Base-by-base conservation (phyloP, 352 stramenopile genomes). In the Globisporangium radiosum region DNA sequence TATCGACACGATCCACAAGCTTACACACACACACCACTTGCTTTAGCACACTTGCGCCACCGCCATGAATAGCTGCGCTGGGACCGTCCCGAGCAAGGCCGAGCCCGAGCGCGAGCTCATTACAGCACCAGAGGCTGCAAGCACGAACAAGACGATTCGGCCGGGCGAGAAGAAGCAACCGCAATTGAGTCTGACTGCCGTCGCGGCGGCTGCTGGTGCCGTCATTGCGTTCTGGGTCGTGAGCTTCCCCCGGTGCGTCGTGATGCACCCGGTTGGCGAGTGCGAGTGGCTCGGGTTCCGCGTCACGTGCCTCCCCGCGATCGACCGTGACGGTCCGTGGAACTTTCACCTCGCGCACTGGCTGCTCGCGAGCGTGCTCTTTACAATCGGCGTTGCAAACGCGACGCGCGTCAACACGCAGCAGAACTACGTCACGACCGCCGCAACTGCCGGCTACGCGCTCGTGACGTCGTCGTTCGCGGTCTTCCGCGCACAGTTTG, bases 171-270 rank as follows among this genome's bases (percentile, higher is more conserved):
- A 57, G 40, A 47, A 19, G 33, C 33, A 57, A 9, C 57, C 57
- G 17, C 57, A 62, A 40, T 49, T 62, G 19, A 53, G 47, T 40
- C 10, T 62, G 25, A 11, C 39, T 9, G 13, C 49, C 5, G 52
- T 40, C 4, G 57, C 49, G 2, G 57, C 47, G 5, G 42, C 45
- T n/a, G 57, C 57, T n/a, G 50, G 40, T 7, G 49, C 43, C 14
- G 13, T 53, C 49, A 62, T 62, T 40, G 57, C 39, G 49, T 62
- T 62, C 49, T 62, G 57, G 57, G 57, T 62, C 33, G 57, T 62
- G 49, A 62, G 57, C 25, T 62, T 62, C 42, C 57, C 57, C 10
- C 57, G 57, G 15, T 62, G 57, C 57, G 44, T 62, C 57, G 54
- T 62, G 40, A 57, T 53, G 50, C 57, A 62, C 57, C 50, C 57